Evolutionary conservation across 2,329 filamentous ascomycete species (phyloP).

Genomic region (Xylariaceae sp.): DNA sequence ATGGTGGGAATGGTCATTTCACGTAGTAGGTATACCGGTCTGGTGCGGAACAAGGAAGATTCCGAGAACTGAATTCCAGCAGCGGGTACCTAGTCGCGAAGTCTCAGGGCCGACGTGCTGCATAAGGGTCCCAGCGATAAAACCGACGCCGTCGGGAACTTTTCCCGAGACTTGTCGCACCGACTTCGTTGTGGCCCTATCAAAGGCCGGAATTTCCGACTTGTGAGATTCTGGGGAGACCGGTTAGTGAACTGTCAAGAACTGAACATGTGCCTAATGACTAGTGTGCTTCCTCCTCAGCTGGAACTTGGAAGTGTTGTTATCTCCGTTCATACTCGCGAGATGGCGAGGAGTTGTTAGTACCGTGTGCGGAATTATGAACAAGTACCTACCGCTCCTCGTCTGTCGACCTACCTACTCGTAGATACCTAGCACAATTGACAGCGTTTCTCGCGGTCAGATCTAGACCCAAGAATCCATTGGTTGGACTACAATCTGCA

Average conservation of each 20-base stretch:
- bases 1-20: constrained; percentile 36
- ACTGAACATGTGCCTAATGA: not conserved
- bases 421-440: no score
- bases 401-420: no score
- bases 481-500: no score
- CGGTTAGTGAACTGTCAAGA: not conserved
- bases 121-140: constrained; percentile 36
- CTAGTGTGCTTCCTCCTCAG: not conserved
- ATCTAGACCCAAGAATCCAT: no score
- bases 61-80: constrained; percentile 33
- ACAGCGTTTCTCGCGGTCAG: no score
- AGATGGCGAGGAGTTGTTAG: not conserved
- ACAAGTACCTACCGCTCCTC: no score
- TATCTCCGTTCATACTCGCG: not conserved
- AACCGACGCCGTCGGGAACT: constrained; percentile 20
- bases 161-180: constrained; percentile 6
- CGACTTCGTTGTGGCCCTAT: not conserved
- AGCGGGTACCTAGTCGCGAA: constrained; percentile 20
- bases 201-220: not conserved
- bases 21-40: constrained; percentile 36
- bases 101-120: constrained; percentile 36
- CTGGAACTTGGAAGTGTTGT: not conserved
- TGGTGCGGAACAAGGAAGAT: constrained; percentile 35
- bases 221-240: not conserved
- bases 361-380: no score